These are phyloP conservation scores for Flaveria sonorensis DNA, from an alignment of 129 eudicot species.

Conservation along the genomic window DNA sequence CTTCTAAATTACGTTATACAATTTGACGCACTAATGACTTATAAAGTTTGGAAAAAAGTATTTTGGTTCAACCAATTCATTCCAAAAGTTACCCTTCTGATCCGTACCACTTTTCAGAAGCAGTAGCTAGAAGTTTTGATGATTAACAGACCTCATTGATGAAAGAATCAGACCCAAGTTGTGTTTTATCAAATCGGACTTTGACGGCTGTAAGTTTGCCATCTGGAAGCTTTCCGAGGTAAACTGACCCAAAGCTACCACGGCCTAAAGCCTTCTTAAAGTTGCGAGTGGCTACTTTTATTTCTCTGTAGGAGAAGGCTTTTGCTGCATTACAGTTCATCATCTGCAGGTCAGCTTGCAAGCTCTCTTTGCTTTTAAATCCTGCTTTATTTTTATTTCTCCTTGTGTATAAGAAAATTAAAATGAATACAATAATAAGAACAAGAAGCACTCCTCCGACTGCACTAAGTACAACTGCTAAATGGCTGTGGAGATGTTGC, in stretches of 20 bases:
- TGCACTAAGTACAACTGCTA: constrained; percentile 58
- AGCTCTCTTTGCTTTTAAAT: constrained; percentile 23
- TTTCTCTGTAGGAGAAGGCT: constrained; percentile 75
- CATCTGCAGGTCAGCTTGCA: constrained; percentile 49
- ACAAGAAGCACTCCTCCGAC: constrained; percentile 55
- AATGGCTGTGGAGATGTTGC: constrained; percentile 56
- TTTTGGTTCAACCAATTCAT: background rate
- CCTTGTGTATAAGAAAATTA: constrained; percentile 46
- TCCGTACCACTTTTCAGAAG: background rate
- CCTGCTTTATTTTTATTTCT: constrained; percentile 43
- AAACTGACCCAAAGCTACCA: constrained; percentile 90
- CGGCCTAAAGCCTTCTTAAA: constrained; percentile 79
- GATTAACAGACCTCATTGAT: constrained; percentile 66
- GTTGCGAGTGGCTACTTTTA: constrained; percentile 76
- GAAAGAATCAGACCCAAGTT: constrained; percentile 77
- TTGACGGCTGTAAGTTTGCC: constrained; percentile 82
- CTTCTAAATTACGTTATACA: background rate
- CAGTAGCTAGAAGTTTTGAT: constrained; percentile 1
- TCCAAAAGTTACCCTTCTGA: background rate
- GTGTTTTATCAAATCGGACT: constrained; percentile 75
- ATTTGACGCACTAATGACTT: background rate
- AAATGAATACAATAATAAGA: constrained; percentile 39
- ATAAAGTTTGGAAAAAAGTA: background rate
- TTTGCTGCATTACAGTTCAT: constrained; percentile 55
- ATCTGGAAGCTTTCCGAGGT: constrained; percentile 68